phyloP scores from a whole-genome alignment of 2,329 filamentous ascomycete species.

The Delphinella strobiligena region DNA sequence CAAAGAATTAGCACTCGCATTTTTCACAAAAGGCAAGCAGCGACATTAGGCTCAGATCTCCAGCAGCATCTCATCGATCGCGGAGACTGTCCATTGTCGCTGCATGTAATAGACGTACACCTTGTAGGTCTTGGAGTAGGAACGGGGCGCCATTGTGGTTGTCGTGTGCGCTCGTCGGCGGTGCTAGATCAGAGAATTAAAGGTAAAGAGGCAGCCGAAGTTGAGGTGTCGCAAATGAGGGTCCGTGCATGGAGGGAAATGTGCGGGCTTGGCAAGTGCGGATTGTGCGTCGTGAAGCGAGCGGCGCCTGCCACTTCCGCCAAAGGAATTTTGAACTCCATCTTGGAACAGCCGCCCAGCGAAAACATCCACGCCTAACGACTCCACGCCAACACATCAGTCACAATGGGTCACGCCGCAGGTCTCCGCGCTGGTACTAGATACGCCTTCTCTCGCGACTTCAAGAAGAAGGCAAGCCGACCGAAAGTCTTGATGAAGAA shows the following conservation, averaged over 20 bases:
- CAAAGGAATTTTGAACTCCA: neutral
- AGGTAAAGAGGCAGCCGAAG: neutral
- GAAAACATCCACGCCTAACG: slow-evolving; percentile 4
- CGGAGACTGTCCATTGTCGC: neutral
- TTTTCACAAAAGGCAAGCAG: neutral
- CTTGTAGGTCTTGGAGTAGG: slow-evolving; percentile 99
- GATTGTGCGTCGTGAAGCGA: too few relatives aligned
- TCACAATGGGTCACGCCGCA: slow-evolving; percentile 43
- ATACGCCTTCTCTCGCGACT: slow-evolving; percentile 73
- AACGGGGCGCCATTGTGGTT: slow-evolving; percentile 40
- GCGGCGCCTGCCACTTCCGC: too few relatives aligned
- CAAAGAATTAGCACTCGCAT: neutral
- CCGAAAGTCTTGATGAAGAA: neutral
- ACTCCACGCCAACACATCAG: neutral
- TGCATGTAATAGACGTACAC: slow-evolving; percentile 20
- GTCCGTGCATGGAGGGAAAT: too few relatives aligned
- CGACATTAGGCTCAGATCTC: neutral
- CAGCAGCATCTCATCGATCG: too few relatives aligned
- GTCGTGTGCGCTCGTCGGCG: slow-evolving; percentile 8
- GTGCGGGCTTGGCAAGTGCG: too few relatives aligned
- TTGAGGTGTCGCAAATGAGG: too few relatives aligned
- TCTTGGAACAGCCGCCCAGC: slow-evolving; percentile 4
- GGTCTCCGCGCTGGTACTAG: slow-evolving; percentile 32
- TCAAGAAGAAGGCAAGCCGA: slow-evolving; percentile 51
- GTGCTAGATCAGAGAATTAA: neutral